Evolutionary conservation across 2,329 filamentous ascomycete genomes (phyloP).

Genomic region (Fusarium aywerte): DNA sequence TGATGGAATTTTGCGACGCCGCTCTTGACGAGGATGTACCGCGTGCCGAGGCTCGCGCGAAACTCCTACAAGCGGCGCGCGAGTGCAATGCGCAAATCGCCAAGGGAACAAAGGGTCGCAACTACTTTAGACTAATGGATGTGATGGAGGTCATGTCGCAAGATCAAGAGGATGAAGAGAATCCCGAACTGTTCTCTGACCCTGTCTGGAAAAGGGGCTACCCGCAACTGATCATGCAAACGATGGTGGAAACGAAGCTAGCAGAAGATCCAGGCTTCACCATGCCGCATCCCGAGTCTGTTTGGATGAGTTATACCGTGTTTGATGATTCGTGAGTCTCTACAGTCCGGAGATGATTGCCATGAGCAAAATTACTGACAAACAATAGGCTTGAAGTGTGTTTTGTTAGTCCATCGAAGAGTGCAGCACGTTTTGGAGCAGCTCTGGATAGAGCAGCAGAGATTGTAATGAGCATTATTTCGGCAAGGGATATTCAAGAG

Average conservation of each 20-base stretch:
- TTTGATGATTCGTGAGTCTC: slow-evolving; percentile 5
- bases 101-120: slow-evolving; percentile 1
- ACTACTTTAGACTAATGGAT: slow-evolving; percentile 11
- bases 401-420: background rate
- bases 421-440: background rate
- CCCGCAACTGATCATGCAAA: slow-evolving; percentile 4
- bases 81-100: slow-evolving; percentile 9
- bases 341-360: rapidly evolving
- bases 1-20: slow-evolving; percentile 11
- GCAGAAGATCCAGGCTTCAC: slow-evolving; percentile 8
- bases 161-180: background rate
- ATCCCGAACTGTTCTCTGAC: background rate
- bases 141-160: slow-evolving; percentile 11
- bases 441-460: slow-evolving; percentile 1
- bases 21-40: background rate
- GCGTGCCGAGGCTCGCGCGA: background rate
- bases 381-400: background rate
- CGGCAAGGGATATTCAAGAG: background rate
- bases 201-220: slow-evolving; percentile 13
- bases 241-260: slow-evolving; percentile 8
- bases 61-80: background rate
- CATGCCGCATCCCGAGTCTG: slow-evolving; percentile 8
- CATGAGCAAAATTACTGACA: background rate
- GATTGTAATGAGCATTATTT: background rate
- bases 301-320: slow-evolving; percentile 9